Conservation (phyloP, 805 yeast species). For the Huiozyma sinensis region DNA sequence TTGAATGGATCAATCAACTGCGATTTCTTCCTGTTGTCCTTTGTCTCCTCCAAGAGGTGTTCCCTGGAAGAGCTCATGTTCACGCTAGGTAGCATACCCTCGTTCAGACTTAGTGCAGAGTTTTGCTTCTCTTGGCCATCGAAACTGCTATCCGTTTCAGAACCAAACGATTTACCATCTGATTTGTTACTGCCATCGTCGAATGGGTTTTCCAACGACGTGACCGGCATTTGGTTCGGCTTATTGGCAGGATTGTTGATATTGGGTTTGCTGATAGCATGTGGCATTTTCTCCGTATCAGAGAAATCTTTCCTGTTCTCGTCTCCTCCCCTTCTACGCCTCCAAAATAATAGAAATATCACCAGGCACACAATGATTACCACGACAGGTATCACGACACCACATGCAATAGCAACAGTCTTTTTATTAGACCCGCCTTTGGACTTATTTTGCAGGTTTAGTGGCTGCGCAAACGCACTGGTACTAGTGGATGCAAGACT, state of each 20-base stretch:
- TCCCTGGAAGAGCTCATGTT: neutral
- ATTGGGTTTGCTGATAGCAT: conserved; percentile 32
- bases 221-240: conserved; percentile 14
- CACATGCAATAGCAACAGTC: conserved; percentile 77
- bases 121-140: conserved; percentile 14
- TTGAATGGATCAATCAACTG: conserved; percentile 18
- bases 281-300: conserved; percentile 25
- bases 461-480: conserved; percentile 11
- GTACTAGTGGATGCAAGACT: conserved; percentile 20
- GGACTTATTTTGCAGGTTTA: conserved; percentile 7
- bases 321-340: conserved; percentile 30
- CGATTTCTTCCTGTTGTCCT: conserved; percentile 11
- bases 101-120: conserved; percentile 3
- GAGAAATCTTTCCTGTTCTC: conserved; percentile 25
- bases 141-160: conserved; percentile 35
- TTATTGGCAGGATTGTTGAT: conserved; percentile 29
- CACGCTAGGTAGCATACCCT: neutral
- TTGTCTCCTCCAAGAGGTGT: conserved; percentile 2
- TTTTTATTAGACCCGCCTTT: conserved; percentile 30
- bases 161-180: conserved; percentile 34
- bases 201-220: conserved; percentile 24
- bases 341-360: conserved; percentile 47
- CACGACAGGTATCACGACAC: conserved; percentile 70
- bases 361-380: conserved; percentile 38
- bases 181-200: conserved; percentile 35